phyloP scores from a whole-genome alignment of 345 rosid species.

The Euphorbia lathyris region DNA sequence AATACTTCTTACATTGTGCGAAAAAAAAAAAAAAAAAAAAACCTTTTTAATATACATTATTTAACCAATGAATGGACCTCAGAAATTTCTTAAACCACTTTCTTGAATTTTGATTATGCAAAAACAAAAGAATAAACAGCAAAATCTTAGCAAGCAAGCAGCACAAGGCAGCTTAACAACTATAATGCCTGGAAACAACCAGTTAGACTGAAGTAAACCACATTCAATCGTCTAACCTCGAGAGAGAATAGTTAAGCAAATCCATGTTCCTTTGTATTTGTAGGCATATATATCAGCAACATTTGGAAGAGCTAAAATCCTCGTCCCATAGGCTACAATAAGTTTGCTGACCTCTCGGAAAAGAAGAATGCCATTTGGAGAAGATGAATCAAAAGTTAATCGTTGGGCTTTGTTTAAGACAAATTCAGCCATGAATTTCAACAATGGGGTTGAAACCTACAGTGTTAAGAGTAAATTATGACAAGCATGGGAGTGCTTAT shows the following conservation, averaged over 20 bases:
- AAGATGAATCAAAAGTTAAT: slow-evolving; percentile 89
- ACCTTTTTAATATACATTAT: neutral
- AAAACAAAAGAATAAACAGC: neutral
- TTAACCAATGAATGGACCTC: neutral
- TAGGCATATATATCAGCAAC: slow-evolving; percentile 86
- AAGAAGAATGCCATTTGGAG: slow-evolving; percentile 98
- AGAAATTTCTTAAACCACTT: neutral
- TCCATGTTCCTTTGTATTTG: slow-evolving; percentile 99
- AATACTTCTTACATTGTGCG: too few species aligned
- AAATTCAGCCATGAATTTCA: slow-evolving; percentile 98
- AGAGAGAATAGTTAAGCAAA: slow-evolving; percentile 80
- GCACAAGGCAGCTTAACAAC: slow-evolving; percentile 9
- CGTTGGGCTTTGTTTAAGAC: slow-evolving; percentile 96
- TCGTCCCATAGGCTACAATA: slow-evolving; percentile 89
- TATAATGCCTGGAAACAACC: neutral
- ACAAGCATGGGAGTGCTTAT: neutral
- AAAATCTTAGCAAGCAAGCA: neutral
- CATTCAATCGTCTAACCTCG: slow-evolving; percentile 62
- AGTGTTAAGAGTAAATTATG: slow-evolving; percentile 20
- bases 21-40: too few species aligned
- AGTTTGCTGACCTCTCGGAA: slow-evolving; percentile 99
- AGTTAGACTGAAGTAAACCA: neutral
- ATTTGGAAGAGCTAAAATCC: slow-evolving; percentile 92
- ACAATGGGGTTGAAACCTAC: slow-evolving; percentile 91
- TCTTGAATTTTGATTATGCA: neutral